These are phyloP conservation scores for Heterobasidion parviporum DNA, from an alignment of 1,284 basidiomycete genomes.

Conservation along the genomic window DNA sequence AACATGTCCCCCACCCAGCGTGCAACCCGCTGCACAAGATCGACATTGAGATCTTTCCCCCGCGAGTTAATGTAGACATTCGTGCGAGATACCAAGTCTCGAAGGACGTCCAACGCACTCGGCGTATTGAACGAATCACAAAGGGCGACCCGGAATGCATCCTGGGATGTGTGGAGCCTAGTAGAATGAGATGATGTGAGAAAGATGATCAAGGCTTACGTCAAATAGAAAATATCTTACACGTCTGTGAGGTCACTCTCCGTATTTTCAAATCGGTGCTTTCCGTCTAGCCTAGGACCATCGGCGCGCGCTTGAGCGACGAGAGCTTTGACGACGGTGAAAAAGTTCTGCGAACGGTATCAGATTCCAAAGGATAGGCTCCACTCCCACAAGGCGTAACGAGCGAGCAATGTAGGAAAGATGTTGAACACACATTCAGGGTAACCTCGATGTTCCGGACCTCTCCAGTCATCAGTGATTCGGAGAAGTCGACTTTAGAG, in stretches of 20 bases:
- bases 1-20: constrained; percentile 89
- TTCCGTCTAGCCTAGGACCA: constrained; percentile 42
- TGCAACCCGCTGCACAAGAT: constrained; percentile 66
- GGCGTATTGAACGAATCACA: constrained; percentile 99
- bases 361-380: neutral
- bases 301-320: constrained; percentile 43
- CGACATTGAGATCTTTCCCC: constrained; percentile 57
- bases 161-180: constrained; percentile 73
- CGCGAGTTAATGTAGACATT: constrained; percentile 82
- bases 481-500: constrained; percentile 90
- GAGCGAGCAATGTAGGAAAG: neutral
- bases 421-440: constrained; percentile 64
- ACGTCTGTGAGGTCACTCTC: constrained; percentile 60
- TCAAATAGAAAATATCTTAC: constrained; percentile 29
- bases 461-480: constrained; percentile 83
- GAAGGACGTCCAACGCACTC: constrained; percentile 67
- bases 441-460: constrained; percentile 81
- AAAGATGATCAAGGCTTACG: constrained; percentile 9
- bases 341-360: constrained; percentile 74
- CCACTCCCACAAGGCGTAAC: neutral
- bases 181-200: constrained; percentile 1
- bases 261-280: constrained; percentile 54
- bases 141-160: constrained; percentile 80
- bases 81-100: constrained; percentile 81
- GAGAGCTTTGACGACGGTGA: constrained; percentile 83